A percentile compares a stretch with the other conserved stretches of the same genome.
These are phyloP conservation scores for Stenogyne calaminthoides DNA, from an alignment of 305 asterid genomes.

Conservation along the genomic window DNA sequence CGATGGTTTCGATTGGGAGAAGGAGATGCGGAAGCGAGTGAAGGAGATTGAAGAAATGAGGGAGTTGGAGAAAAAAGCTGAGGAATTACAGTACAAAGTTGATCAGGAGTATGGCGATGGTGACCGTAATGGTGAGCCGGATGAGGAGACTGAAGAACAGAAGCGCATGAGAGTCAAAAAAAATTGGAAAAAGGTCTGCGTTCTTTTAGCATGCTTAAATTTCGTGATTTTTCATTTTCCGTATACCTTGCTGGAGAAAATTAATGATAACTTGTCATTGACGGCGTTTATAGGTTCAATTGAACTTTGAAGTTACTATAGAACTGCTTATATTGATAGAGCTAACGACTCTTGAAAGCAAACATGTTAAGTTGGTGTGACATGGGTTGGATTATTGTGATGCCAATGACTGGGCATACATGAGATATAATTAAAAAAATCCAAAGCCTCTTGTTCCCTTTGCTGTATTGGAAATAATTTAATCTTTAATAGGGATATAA, in stretches of 20 bases:
- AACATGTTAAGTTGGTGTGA: background rate
- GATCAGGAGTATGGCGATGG: conserved; percentile 55
- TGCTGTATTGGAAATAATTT: background rate
- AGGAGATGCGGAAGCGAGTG: conserved; percentile 81
- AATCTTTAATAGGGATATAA: background rate
- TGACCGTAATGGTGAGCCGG: conserved; percentile 27
- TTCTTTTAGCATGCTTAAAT: background rate
- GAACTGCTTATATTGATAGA: background rate
- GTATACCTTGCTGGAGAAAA: background rate
- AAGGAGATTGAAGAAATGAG: conserved; percentile 82
- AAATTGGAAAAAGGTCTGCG: conserved; percentile 66
- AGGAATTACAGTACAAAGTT: conserved; percentile 72
- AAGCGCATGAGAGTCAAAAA: conserved; percentile 66
- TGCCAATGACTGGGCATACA: background rate
- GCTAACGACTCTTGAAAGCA: too few relatives aligned
- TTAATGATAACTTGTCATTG: background rate
- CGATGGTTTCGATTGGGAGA: conserved; percentile 71
- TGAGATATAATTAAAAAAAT: conserved; percentile 4
- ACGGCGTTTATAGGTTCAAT: background rate
- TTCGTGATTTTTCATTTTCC: background rate
- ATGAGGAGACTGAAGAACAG: conserved; percentile 67
- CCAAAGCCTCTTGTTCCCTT: background rate
- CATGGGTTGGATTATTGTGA: background rate
- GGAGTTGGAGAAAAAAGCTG: conserved; percentile 91
- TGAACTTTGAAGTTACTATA: background rate